A percentile compares a stretch with the other conserved stretches of the same genome.
Evolutionary conservation across 148 eudicot genomes (phyloP).

Genomic region (Selenicereus undatus): DNA sequence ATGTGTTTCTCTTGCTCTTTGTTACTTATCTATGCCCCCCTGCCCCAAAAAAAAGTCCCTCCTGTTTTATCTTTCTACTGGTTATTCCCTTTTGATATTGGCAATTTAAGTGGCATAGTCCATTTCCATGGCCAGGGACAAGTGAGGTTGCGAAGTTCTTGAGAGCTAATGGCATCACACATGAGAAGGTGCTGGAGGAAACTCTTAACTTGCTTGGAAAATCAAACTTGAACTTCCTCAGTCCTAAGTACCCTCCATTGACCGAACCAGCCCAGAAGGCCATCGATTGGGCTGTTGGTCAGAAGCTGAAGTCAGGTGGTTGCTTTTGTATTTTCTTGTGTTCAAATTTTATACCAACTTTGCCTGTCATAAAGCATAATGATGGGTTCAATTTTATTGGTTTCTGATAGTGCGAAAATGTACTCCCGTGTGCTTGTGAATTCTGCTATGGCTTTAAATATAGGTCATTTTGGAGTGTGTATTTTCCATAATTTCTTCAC

Average conservation of each 20-base stretch:
- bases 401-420: background rate
- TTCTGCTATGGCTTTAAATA: background rate
- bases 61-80: background rate
- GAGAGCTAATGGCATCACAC: slow-evolving; percentile 69
- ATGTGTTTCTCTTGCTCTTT: background rate
- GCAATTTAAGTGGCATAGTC: background rate
- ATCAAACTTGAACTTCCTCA: slow-evolving; percentile 54
- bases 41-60: background rate
- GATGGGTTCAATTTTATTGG: background rate
- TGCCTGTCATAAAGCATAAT: background rate
- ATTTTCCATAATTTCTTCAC: background rate
- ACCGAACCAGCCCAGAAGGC: slow-evolving; percentile 84
- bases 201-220: slow-evolving; percentile 71
- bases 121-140: slow-evolving; percentile 49
- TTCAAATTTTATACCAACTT: background rate
- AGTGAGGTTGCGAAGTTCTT: slow-evolving; percentile 78
- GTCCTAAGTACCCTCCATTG: slow-evolving; percentile 81
- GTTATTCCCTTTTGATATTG: background rate
- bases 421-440: background rate
- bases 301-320: slow-evolving; percentile 78
- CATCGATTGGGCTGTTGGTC: slow-evolving; percentile 78
- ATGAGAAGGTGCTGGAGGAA: slow-evolving; percentile 77
- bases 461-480: background rate
- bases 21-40: background rate
- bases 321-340: slow-evolving; percentile 17